Percentiles rank a stretch among this genome's conserved stretches.
These are phyloP conservation scores for Aspergillus sp. DNA, from an alignment of 2,329 filamentous ascomycete species.

Conservation along the genomic window DNA sequence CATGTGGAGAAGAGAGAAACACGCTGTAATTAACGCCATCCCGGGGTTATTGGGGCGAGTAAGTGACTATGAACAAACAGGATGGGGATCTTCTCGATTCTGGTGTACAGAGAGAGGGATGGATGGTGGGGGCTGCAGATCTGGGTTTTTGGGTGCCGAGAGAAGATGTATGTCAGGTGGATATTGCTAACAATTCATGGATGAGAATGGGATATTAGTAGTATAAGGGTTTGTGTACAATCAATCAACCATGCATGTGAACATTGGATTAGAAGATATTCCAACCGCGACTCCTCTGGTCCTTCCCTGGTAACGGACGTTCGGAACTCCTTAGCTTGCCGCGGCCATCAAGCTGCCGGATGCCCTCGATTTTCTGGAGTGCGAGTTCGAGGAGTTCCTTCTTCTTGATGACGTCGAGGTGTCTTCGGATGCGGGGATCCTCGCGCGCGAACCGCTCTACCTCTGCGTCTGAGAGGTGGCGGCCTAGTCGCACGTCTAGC, in stretches of 20 bases:
- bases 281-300: conserved; percentile 42
- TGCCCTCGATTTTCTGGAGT: conserved; percentile 89
- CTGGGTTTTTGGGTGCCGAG: background rate
- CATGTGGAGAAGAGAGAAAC: background rate
- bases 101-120: conserved; percentile 1
- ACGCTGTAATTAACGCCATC: conserved; percentile 2
- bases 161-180: background rate
- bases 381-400: conserved; percentile 94
- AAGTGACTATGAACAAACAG: conserved; percentile 2
- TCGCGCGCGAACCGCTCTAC: conserved; percentile 90
- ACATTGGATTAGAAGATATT: conserved; percentile 40
- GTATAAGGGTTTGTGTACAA: background rate
- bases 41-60: background rate
- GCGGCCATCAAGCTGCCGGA: conserved; percentile 77
- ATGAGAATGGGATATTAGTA: background rate
- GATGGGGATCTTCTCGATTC: background rate
- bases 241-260: background rate
- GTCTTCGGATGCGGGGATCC: conserved; percentile 83
- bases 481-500: conserved; percentile 80
- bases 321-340: conserved; percentile 56
- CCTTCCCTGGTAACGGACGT: conserved; percentile 34
- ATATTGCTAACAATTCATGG: background rate
- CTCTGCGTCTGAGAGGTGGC: conserved; percentile 73
- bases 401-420: conserved; percentile 85
- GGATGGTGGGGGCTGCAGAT: background rate